A percentile compares a stretch with the other conserved stretches of the same genome.
phyloP scores from a whole-genome alignment of 192 early-diverging fungal species.

The Coemansia sp. region DNA sequence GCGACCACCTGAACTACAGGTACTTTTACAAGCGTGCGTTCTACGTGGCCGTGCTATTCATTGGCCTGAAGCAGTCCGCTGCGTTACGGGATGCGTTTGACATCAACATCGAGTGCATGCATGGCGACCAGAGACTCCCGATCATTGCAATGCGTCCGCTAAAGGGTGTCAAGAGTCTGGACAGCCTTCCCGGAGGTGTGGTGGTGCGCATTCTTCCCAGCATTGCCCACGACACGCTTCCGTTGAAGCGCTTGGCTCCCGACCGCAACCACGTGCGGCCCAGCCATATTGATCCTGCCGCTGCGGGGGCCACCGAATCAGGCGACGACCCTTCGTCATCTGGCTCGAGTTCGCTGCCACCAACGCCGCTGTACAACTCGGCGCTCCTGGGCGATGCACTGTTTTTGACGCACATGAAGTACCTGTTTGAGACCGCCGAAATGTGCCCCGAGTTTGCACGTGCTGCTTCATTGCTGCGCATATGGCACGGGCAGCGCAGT shows the following conservation, averaged over 20 bases:
- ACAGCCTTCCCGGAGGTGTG: constrained; percentile 2
- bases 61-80: constrained; percentile 36
- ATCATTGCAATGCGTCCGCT: constrained; percentile 61
- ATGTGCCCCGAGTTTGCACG: constrained; percentile 76
- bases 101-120: constrained; percentile 55
- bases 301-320: background rate
- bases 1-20: constrained; percentile 89
- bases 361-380: constrained; percentile 92
- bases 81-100: constrained; percentile 57
- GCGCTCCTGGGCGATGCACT: constrained; percentile 75
- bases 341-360: constrained; percentile 19
- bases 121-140: constrained; percentile 66
- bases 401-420: constrained; percentile 73
- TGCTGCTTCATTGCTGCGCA: constrained; percentile 74
- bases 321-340: background rate
- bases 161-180: constrained; percentile 18
- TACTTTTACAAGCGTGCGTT: constrained; percentile 96
- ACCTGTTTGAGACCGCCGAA: constrained; percentile 72
- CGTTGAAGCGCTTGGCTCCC: constrained; percentile 71
- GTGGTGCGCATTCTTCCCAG: constrained; percentile 80
- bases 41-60: constrained; percentile 72
- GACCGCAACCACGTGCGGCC: constrained; percentile 80
- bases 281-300: constrained; percentile 18
- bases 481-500: constrained; percentile 81
- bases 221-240: constrained; percentile 65